Conservation (phyloP, 768 basidiomycete genomes). For the Tremella fuciformis region DNA sequence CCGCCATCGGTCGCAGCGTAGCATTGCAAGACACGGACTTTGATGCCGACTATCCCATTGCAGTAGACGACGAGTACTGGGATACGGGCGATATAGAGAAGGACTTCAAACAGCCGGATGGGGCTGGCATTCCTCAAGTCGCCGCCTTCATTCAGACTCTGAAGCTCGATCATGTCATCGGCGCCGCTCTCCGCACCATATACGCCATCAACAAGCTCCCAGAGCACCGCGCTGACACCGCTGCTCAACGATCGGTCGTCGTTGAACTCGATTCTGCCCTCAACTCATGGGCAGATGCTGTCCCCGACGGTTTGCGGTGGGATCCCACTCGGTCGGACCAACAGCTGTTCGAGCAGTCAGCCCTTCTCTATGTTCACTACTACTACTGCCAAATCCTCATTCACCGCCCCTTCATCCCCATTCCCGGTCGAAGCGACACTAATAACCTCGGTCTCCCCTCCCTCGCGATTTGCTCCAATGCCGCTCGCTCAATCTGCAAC, state of each 20-base stretch:
- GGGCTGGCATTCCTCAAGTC: slow-evolving; percentile 51
- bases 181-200: slow-evolving; percentile 62
- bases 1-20: slow-evolving; percentile 65
- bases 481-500: slow-evolving; percentile 71
- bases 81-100: slow-evolving; percentile 58
- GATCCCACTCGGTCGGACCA: slow-evolving; percentile 58
- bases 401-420: slow-evolving; percentile 74
- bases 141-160: slow-evolving; percentile 61
- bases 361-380: slow-evolving; percentile 61
- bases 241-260: slow-evolving; percentile 56
- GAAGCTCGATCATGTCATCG: slow-evolving; percentile 63
- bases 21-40: slow-evolving; percentile 69
- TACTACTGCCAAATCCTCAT: slow-evolving; percentile 64
- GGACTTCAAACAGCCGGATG: slow-evolving; percentile 65
- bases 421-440: slow-evolving; percentile 53
- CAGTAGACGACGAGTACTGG: slow-evolving; percentile 84
- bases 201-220: slow-evolving; percentile 68
- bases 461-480: slow-evolving; percentile 75
- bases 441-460: slow-evolving; percentile 60
- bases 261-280: slow-evolving; percentile 67
- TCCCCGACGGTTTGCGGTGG: slow-evolving; percentile 65
- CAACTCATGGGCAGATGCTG: slow-evolving; percentile 67
- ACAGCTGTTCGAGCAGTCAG: slow-evolving; percentile 62
- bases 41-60: slow-evolving; percentile 67
- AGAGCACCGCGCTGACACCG: slow-evolving; percentile 31